Evolutionary conservation across 2,329 filamentous ascomycete species (phyloP), one percentile per base, ranked within the genome.

Genomic region (Pestalotiopsis sp.): DNA sequence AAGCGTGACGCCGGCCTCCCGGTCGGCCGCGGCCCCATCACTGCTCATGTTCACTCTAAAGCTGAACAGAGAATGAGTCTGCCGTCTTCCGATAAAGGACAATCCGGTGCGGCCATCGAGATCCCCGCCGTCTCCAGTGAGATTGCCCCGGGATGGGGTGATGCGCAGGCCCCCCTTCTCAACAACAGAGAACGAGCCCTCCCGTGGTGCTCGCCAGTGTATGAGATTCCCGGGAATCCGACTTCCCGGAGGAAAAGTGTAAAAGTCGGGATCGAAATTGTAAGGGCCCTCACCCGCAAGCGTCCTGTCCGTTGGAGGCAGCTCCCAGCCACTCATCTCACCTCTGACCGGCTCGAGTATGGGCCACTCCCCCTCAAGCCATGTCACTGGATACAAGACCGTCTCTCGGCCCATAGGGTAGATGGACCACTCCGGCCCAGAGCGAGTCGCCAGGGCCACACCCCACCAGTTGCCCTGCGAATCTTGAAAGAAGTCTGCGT

Each of bases 371-470:
- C 80, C 83, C 4, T 80, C 75, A 0, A 80, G 69, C 87, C 86
- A 90, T 0, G 78, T 83, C 2, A 83, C 85, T 5, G 74, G 71
- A 62, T 72, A 74, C 36, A 75, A 75, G 0, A 87, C 82, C 0
- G 84, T 83, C 73, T 90, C 87, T 11, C 87, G 79, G 1, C 86
- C 87, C 86, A 88, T 87, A 0, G 85, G 84, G 71, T 84, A 87
- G 23, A 78, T 77, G 36, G 74, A 70, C 70, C 77, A 85, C 17
- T 76, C 76, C 0, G 82, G 80, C 0, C 82, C 84, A 4, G 79
- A 80, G 2, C 86, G 79, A 0, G 83, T 85, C 0, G 83, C 79
- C 1, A 89, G 75, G 1, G 81, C 80, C 4, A 84, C 78, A 0
- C 80, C 83, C 86, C 86, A 88, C 87, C 87, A 89, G 38, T 85